Base-by-base conservation (phyloP, 2,329 filamentous ascomycete genomes). In the Cladosporium halotolerans region DNA sequence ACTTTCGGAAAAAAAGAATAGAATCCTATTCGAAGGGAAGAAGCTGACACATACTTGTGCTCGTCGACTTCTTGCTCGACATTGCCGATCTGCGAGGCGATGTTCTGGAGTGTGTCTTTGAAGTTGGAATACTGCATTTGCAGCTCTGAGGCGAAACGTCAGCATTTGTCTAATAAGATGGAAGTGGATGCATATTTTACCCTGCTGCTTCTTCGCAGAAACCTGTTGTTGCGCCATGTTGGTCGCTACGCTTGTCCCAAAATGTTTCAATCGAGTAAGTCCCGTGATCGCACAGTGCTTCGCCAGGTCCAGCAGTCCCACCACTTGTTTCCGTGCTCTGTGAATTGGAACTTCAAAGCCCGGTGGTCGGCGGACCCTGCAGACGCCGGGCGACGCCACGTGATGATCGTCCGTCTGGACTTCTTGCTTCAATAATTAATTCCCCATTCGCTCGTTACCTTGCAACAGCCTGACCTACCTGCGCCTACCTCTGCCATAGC, bases 31-130 rank as follows among this genome's bases (percentile, higher is more conserved):
- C 23, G 23, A 28, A 28, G 23, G 23, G 58, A 57, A 40, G 40
- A 36, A 41, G 47, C 4, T 4, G 14, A 47, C 14, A 55, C 72
- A 69, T 75, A 97, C 93, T 96, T 97, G 78, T 99, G 93, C 71
- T 99, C 93, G 72, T 99, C 93, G 16, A 88, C 85, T 70, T 97
- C 93, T 70, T 96, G 89, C 75, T 99, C 93, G 53, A 99, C 91
- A 68, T 97, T 91, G 39, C 93, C 93, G 63, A 99, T 96, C 72
- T 96, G 97, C 67, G 90, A 86, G 31, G 93, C 93, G 65, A 99
- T 84, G 67, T 93, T 88, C 73, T 97, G 92, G 55, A 99, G 81
- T 33, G 78, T 83, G 65, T 80, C 83, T 66, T 85, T 85, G 77
- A 80, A 92, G 72, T 84, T 89, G 61, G 81, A 81, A 70, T 93